Evolutionary conservation across 2,329 filamentous ascomycete genomes (phyloP).

Genomic region (Colletotrichum limetticola): DNA sequence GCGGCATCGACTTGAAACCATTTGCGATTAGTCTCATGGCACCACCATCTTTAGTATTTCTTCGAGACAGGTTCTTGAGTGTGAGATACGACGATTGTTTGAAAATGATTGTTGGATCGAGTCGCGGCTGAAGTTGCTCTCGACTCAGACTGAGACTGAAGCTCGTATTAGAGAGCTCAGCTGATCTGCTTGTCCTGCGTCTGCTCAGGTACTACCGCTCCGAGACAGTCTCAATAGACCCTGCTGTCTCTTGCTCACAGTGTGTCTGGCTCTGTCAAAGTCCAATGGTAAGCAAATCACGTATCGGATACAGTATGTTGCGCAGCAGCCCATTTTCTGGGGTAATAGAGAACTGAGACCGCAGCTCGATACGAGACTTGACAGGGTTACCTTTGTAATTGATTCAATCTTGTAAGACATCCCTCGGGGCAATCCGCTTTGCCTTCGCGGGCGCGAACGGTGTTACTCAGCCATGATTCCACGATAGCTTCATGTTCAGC

Average conservation of each 20-base stretch:
- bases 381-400: not conserved
- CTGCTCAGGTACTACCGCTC: not conserved
- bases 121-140: not conserved
- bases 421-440: not conserved
- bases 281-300: not conserved
- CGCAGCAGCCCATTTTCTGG: not conserved
- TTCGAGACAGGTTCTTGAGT: too few relatives aligned
- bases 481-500: not conserved
- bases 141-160: not conserved
- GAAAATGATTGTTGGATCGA: not conserved
- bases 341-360: not conserved
- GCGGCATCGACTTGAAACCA: not conserved
- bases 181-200: not conserved
- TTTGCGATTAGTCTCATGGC: not conserved
- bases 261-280: not conserved
- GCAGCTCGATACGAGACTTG: not conserved
- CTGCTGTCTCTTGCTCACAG: not conserved
- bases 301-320: not conserved
- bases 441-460: not conserved
- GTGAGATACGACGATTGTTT: not conserved
- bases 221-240: not conserved
- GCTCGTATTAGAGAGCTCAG: not conserved
- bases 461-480: not conserved
- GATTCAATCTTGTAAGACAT: not conserved
- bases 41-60: too few relatives aligned